Percentiles rank a stretch among this genome's conserved stretches.
Evolutionary conservation across 805 yeast genomes (phyloP).

Genomic region (Schwanniomyces occidentalis): DNA sequence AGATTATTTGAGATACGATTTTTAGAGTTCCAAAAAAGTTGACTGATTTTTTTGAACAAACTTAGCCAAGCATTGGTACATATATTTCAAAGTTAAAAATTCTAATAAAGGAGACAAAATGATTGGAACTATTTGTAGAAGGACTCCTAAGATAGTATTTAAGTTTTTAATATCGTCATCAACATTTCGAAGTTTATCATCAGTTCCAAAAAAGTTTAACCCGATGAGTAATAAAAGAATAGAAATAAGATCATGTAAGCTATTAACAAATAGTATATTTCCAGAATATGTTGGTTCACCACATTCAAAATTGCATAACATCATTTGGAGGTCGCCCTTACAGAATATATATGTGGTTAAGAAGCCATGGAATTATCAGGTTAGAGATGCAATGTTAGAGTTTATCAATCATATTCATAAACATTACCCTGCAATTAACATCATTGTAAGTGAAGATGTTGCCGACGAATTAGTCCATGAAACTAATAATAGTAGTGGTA

Average conservation of each 20-base stretch:
- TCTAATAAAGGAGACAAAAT: too few relatives aligned
- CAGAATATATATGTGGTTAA: constrained; percentile 78
- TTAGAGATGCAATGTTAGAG: constrained; percentile 62
- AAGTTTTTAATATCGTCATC: too few relatives aligned
- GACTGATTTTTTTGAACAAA: too few relatives aligned
- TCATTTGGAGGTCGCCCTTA: constrained; percentile 73
- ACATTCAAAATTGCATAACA: constrained; percentile 58
- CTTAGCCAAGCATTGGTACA: too few relatives aligned
- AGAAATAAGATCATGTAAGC: constrained; percentile 14
- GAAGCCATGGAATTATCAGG: constrained; percentile 75
- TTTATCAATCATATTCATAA: constrained; percentile 63
- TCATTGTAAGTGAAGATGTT: constrained; percentile 74
- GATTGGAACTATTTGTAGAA: too few relatives aligned
- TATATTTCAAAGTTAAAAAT: too few relatives aligned
- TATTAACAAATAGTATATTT: constrained; percentile 14
- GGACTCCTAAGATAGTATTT: too few relatives aligned
- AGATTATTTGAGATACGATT: too few relatives aligned
- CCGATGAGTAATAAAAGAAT: constrained; percentile 7
- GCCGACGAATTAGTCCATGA: constrained; percentile 61
- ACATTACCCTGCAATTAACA: constrained; percentile 69
- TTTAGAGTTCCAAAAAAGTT: too few relatives aligned
- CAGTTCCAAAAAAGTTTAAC: too few relatives aligned
- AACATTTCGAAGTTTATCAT: too few relatives aligned
- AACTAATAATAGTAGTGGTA: constrained; percentile 16
- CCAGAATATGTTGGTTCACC: constrained; percentile 59